These are phyloP conservation scores for Hypoxylon perforatum DNA, from an alignment of 495 filamentous ascomycete genomes.

Conservation along the genomic window DNA sequence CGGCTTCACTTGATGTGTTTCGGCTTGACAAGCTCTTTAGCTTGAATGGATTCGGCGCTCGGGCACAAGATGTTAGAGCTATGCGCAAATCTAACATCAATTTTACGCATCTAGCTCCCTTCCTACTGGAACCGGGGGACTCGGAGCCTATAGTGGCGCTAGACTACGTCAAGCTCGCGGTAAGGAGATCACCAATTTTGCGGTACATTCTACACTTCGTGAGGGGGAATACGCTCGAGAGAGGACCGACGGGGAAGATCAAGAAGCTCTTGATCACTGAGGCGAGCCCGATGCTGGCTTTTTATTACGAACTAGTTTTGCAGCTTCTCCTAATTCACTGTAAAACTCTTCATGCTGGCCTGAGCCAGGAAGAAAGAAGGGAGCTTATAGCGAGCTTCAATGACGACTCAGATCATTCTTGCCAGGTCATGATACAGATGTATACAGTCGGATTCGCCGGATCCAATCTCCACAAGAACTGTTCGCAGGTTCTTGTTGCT, in stretches of 20 bases:
- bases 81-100: constrained; percentile 35
- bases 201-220: constrained; percentile 41
- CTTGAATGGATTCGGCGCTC: constrained; percentile 17
- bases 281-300: constrained; percentile 37
- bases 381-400: constrained; percentile 41
- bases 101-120: constrained; percentile 25
- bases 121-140: constrained; percentile 9
- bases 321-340: constrained; percentile 43
- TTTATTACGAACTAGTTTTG: constrained; percentile 43
- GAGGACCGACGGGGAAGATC: constrained; percentile 21
- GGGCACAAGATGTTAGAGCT: constrained; percentile 5
- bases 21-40: constrained; percentile 24
- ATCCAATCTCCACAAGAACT: constrained; percentile 42
- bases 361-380: constrained; percentile 31
- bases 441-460: constrained; percentile 45
- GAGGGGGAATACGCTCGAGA: constrained; percentile 29
- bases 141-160: constrained; percentile 15
- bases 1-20: constrained; percentile 38
- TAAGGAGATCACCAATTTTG: constrained; percentile 37
- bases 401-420: constrained; percentile 21
- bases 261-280: constrained; percentile 45
- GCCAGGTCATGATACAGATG: constrained; percentile 43
- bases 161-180: constrained; percentile 34
- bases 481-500: constrained; percentile 36
- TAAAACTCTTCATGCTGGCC: constrained; percentile 32